Evolutionary conservation across 306 rosid genomes (phyloP).

Genomic region (Psophocarpus tetragonolobus): DNA sequence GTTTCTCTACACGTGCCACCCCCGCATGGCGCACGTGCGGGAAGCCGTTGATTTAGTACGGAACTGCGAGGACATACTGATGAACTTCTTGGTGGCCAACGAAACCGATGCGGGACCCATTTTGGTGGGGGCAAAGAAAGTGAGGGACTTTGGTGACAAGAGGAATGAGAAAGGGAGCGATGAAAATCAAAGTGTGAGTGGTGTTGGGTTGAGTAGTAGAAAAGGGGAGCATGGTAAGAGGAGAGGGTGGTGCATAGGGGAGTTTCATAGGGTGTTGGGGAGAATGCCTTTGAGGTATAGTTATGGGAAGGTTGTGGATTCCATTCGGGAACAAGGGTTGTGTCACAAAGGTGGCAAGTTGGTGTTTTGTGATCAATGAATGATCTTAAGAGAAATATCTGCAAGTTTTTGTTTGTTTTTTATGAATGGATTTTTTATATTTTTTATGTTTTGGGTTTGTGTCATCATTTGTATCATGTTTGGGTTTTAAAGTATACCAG

Average conservation of each 20-base stretch:
- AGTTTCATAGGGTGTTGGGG: constrained; percentile 70
- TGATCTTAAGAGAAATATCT: neutral
- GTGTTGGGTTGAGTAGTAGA: constrained; percentile 70
- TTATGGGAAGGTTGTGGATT: constrained; percentile 69
- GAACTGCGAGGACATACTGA: constrained; percentile 86
- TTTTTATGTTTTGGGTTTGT: too few species aligned
- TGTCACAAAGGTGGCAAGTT: constrained; percentile 63
- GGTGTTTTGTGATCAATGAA: constrained; percentile 64
- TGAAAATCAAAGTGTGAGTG: constrained; percentile 35
- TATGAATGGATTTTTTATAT: too few species aligned
- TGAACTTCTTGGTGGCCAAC: constrained; percentile 81
- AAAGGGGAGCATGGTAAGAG: constrained; percentile 73
- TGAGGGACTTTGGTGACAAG: constrained; percentile 78
- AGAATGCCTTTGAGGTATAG: constrained; percentile 72
- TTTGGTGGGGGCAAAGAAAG: constrained; percentile 64
- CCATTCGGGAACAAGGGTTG: constrained; percentile 74
- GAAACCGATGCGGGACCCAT: constrained; percentile 60
- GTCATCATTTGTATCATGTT: too few species aligned
- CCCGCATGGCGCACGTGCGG: constrained; percentile 51
- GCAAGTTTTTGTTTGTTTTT: too few species aligned
- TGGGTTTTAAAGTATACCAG: too few species aligned
- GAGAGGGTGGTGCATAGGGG: constrained; percentile 70
- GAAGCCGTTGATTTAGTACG: constrained; percentile 51
- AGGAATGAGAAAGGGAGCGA: constrained; percentile 38
- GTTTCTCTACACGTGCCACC: constrained; percentile 56